Conservation (phyloP, 2,329 filamentous ascomycete genomes). For the Periconia macrospinosa region DNA sequence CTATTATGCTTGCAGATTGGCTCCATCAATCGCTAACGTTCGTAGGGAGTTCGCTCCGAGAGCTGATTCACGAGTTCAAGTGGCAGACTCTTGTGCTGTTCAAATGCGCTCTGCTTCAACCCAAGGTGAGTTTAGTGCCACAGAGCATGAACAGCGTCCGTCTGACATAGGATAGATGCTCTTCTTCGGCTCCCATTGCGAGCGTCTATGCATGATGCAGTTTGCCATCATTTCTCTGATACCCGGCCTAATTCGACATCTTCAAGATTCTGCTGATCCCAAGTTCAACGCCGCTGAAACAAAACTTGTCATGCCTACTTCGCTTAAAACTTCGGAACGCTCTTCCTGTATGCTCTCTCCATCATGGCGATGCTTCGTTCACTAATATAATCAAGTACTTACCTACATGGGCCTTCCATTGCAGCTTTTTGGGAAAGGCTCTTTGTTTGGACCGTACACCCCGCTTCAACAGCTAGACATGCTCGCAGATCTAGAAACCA, state of each 20-base stretch:
- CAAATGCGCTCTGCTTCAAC: slow-evolving; percentile 91
- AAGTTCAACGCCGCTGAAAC: slow-evolving; percentile 82
- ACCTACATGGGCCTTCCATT: slow-evolving; percentile 93
- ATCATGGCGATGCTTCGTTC: background rate
- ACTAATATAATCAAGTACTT: slow-evolving; percentile 59
- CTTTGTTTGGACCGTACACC: slow-evolving; percentile 94
- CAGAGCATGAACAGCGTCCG: background rate
- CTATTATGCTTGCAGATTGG: background rate
- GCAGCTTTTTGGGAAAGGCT: slow-evolving; percentile 95
- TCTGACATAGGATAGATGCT: slow-evolving; percentile 70
- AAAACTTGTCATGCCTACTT: slow-evolving; percentile 74
- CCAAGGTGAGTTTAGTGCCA: slow-evolving; percentile 67
- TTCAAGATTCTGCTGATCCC: slow-evolving; percentile 97
- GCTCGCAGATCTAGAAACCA: slow-evolving; percentile 89
- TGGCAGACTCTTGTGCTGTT: slow-evolving; percentile 92
- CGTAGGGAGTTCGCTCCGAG: slow-evolving; percentile 71
- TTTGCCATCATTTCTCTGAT: slow-evolving; percentile 95
- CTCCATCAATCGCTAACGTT: slow-evolving; percentile 5
- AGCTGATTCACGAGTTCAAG: slow-evolving; percentile 91
- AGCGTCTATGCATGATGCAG: slow-evolving; percentile 96
- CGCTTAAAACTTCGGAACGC: slow-evolving; percentile 87
- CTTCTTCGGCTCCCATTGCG: slow-evolving; percentile 96
- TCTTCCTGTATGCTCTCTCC: slow-evolving; percentile 61
- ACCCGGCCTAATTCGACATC: slow-evolving; percentile 83
- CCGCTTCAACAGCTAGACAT: slow-evolving; percentile 94